Percentiles rank a stretch among this genome's conserved stretches.
Evolutionary conservation across 495 filamentous ascomycete species (phyloP).

Genomic region (Collariella sp.): DNA sequence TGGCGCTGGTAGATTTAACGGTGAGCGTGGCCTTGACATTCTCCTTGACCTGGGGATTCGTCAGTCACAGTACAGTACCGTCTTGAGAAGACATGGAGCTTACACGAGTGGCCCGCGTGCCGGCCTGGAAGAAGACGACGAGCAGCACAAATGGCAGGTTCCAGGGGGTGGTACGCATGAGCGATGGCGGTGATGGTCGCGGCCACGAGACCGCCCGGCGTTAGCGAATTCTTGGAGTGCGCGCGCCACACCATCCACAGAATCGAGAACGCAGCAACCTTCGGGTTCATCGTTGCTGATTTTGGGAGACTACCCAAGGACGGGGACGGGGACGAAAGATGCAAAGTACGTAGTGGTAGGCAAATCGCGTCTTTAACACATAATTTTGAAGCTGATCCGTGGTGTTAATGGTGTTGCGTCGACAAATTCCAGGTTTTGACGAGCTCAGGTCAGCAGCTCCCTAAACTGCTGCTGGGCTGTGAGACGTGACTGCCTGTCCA

Average conservation of each 20-base stretch:
- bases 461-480: too few species aligned
- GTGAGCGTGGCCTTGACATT: conserved; percentile 76
- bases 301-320: background rate
- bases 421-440: too few species aligned
- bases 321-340: too few species aligned
- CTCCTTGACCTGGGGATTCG: conserved; percentile 59
- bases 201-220: conserved; percentile 58
- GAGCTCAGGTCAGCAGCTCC: too few species aligned
- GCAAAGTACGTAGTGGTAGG: too few species aligned
- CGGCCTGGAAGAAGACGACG: conserved; percentile 76
- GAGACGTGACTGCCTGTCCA: too few species aligned
- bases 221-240: conserved; percentile 64
- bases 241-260: conserved; percentile 59
- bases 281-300: conserved; percentile 52
- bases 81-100: background rate
- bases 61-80: background rate
- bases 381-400: too few species aligned
- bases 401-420: too few species aligned
- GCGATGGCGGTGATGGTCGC: conserved; percentile 63
- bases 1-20: conserved; percentile 57
- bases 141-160: conserved; percentile 77
- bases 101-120: conserved; percentile 76
- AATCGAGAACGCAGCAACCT: conserved; percentile 59
- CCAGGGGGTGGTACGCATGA: conserved; percentile 87
- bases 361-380: too few species aligned